Evolutionary conservation across 306 rosid species (phyloP).

Genomic region (Prinsepia uniflora): DNA sequence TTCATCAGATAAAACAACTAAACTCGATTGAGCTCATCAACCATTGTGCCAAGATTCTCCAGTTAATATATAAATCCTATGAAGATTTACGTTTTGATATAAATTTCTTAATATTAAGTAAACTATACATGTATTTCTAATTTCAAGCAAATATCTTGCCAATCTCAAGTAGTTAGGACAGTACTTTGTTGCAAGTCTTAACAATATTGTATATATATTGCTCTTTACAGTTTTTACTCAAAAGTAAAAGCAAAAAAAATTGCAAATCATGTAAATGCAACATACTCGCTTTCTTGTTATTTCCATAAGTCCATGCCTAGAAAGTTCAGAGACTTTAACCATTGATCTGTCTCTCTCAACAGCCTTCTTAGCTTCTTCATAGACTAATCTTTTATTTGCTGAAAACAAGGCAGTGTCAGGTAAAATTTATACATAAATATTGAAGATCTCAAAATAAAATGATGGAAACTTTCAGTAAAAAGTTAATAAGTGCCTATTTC

Average conservation of each 20-base stretch:
- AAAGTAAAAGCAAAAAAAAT: conserved; percentile 13
- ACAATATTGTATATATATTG: neutral
- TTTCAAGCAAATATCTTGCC: conserved; percentile 8
- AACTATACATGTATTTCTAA: neutral
- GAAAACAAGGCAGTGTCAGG: conserved; percentile 34
- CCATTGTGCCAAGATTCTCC: neutral
- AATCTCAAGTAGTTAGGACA: conserved; percentile 15
- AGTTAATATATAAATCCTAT: neutral
- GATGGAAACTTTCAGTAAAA: neutral
- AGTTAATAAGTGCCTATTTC: neutral
- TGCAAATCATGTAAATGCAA: conserved; percentile 21
- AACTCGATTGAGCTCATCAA: neutral
- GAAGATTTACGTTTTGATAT: neutral
- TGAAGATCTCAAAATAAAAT: neutral
- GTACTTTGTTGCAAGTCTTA: conserved; percentile 17
- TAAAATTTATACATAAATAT: conserved; percentile 8
- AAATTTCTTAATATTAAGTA: neutral
- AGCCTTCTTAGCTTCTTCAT: conserved; percentile 94
- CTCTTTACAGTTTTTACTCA: conserved; percentile 4
- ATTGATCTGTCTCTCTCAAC: conserved; percentile 85
- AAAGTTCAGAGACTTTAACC: conserved; percentile 90
- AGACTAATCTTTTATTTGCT: conserved; percentile 88
- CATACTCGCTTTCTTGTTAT: conserved; percentile 94
- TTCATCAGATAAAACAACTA: conserved; percentile 13
- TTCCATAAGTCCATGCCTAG: conserved; percentile 96